Conservation (phyloP, 192 early-diverging fungal species). For the Kickxella alabastrina region DNA sequence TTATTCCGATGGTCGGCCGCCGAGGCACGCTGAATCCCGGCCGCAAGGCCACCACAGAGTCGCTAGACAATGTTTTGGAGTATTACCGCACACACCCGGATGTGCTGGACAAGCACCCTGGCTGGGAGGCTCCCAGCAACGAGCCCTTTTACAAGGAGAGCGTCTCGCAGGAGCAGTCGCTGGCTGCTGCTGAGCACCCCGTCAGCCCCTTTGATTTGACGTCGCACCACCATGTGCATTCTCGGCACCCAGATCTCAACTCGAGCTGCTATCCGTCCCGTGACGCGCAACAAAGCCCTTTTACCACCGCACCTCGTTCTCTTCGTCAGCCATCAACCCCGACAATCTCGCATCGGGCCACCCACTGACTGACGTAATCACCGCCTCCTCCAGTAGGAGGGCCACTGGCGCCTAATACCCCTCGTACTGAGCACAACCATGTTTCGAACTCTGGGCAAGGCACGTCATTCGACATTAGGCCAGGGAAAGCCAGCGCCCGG, state of each 20-base stretch:
- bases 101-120: not conserved
- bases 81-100: constrained; percentile 35
- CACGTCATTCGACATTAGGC: not conserved
- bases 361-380: not conserved
- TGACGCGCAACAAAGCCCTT: constrained; percentile 14
- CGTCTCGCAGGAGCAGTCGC: too few relatives aligned
- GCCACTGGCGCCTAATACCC: too few relatives aligned
- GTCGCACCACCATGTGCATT: too few relatives aligned
- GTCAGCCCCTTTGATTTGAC: too few relatives aligned
- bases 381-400: constrained; percentile 1
- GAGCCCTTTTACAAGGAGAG: not conserved
- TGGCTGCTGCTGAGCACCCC: too few relatives aligned
- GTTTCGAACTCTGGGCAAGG: too few relatives aligned
- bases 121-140: constrained; percentile 1
- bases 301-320: constrained; percentile 37
- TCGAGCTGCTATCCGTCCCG: constrained; percentile 15
- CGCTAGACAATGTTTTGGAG: constrained; percentile 47
- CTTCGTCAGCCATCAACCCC: constrained; percentile 23
- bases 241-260: constrained; percentile 2
- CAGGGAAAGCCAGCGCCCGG: not conserved
- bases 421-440: too few relatives aligned
- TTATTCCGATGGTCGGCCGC: not conserved
- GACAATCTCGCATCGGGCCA: not conserved
- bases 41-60: constrained; percentile 42
- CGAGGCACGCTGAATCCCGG: constrained; percentile 9